Evolutionary conservation across 2,329 filamentous ascomycete species (phyloP).

Genomic region (Trichothecium roseum): DNA sequence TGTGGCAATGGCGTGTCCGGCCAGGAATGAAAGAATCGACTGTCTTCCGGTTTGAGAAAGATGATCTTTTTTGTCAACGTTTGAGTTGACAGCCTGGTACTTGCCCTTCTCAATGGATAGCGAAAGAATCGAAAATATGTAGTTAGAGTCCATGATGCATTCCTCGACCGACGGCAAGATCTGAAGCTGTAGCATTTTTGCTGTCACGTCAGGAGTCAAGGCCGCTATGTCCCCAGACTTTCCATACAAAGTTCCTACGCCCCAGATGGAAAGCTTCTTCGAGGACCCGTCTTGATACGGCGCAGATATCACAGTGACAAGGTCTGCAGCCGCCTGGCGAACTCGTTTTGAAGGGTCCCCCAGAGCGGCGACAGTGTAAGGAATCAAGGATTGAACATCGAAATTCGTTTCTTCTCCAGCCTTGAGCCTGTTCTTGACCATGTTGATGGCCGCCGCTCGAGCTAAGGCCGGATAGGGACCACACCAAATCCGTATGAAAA

Average conservation of each 20-base stretch:
- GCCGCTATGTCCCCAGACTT: constrained; percentile 19
- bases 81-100: constrained; percentile 19
- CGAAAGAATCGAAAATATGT: constrained; percentile 54
- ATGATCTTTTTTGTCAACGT: constrained; percentile 39
- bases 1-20: constrained; percentile 59
- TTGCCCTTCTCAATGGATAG: constrained; percentile 28
- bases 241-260: constrained; percentile 55
- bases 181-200: constrained; percentile 43
- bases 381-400: constrained; percentile 73
- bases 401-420: constrained; percentile 33
- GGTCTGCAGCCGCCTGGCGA: constrained; percentile 61
- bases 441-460: constrained; percentile 58
- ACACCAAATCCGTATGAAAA: constrained; percentile 67
- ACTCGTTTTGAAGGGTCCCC: constrained; percentile 67
- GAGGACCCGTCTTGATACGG: constrained; percentile 28
- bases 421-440: constrained; percentile 48
- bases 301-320: constrained; percentile 46
- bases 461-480: constrained; percentile 59
- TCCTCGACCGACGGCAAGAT: constrained; percentile 76
- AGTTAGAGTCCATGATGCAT: constrained; percentile 66
- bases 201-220: constrained; percentile 4
- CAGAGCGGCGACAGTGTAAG: constrained; percentile 67
- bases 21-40: constrained; percentile 60
- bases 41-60: constrained; percentile 51
- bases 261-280: constrained; percentile 45